A percentile compares a stretch with the other conserved stretches of the same genome.
Conservation (phyloP, 73 alveolate genomes). For the Stentor roeselii region DNA sequence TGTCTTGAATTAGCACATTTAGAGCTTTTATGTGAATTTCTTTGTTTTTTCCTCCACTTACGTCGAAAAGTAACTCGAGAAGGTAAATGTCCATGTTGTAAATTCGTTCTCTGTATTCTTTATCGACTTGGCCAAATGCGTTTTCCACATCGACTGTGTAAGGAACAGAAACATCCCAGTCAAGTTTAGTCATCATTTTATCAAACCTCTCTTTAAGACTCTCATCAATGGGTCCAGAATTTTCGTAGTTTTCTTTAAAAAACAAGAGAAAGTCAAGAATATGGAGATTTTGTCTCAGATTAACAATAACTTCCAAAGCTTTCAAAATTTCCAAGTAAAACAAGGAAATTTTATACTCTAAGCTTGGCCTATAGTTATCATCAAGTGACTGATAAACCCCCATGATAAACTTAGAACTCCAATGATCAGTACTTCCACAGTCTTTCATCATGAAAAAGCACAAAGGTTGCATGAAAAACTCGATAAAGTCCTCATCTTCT, state of each 20-base stretch:
- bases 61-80: neutral
- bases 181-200: neutral
- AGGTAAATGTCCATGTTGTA: neutral
- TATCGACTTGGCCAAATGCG: neutral
- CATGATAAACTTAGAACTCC: neutral
- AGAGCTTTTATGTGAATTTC: neutral
- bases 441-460: slow-evolving; percentile 13
- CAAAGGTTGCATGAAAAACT: slow-evolving; percentile 1
- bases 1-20: neutral
- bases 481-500: neutral
- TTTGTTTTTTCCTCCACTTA: neutral
- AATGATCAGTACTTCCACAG: neutral
- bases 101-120: neutral
- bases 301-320: neutral
- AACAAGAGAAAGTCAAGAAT: neutral
- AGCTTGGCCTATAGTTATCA: neutral
- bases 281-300: neutral
- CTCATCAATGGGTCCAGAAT: neutral
- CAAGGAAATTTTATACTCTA: neutral
- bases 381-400: neutral
- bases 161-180: neutral
- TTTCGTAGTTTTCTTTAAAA: neutral
- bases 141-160: neutral
- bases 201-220: neutral
- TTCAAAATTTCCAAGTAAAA: neutral